A percentile compares a stretch with the other conserved stretches of the same genome.
Evolutionary conservation across 306 rosid genomes (phyloP).

Genomic region (Trifolium subterraneum): DNA sequence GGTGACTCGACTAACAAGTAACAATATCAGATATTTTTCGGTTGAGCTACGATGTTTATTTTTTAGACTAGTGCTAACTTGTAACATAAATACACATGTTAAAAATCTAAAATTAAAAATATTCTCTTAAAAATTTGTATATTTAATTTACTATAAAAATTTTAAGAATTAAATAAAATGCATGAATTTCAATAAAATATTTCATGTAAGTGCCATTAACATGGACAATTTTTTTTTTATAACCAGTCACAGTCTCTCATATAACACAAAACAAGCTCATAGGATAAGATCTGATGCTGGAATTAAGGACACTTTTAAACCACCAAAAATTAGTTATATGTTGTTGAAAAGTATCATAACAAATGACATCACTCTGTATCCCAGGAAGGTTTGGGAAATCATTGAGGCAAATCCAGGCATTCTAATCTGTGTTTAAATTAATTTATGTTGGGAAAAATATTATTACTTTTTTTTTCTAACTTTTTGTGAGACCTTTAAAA

Average conservation of each 20-base stretch:
- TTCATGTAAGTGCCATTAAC: too few species aligned
- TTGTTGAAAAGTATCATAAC: constrained; percentile 36
- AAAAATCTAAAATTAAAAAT: too few species aligned
- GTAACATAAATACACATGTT: too few species aligned
- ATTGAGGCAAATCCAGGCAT: constrained; percentile 8
- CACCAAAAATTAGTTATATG: constrained; percentile 44
- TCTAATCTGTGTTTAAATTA: neutral
- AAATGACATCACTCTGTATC: constrained; percentile 36
- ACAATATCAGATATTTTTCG: too few species aligned
- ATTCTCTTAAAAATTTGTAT: too few species aligned
- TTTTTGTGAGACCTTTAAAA: neutral
- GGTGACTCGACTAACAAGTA: too few species aligned
- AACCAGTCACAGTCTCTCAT: neutral
- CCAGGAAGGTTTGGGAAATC: constrained; percentile 14
- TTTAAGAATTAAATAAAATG: too few species aligned
- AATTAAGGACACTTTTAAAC: neutral
- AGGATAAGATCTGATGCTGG: constrained; percentile 22
- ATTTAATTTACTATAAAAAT: too few species aligned
- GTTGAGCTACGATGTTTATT: too few species aligned
- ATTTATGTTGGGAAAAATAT: neutral
- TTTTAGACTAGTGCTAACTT: too few species aligned
- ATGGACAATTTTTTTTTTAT: neutral
- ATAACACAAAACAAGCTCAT: constrained; percentile 4
- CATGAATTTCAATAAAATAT: too few species aligned
- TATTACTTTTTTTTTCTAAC: neutral